Base-by-base conservation (phyloP, 257 asterid species). In the Oldenlandia corymbosa region DNA sequence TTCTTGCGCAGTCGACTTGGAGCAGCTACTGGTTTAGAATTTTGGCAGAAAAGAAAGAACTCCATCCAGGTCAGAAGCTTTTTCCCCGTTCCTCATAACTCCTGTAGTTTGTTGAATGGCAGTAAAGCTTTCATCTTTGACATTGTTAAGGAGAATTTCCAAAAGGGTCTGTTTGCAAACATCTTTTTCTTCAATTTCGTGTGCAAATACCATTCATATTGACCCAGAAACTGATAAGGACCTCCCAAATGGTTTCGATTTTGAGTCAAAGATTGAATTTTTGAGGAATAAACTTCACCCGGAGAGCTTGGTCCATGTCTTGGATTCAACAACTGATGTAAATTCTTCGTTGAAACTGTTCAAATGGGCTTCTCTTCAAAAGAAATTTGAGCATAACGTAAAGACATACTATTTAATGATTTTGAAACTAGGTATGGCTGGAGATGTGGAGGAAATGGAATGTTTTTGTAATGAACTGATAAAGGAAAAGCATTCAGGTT, bases 321-420 rank as follows among this genome's bases (percentile, higher is more conserved):
- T 88, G 72, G 81, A 84, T 67, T 69, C 73, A 69, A 84, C 94
- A 20, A 62, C 81, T 63, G 97, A 86, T 80, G 78, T 91, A 71
- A 75, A 66, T 60, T 91, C 95, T 57, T 91, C 94, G 5, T 11
- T 85, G 21, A 79, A 76, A 58, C 67, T 91, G 64, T 82, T 91
- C 80, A 80, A 84, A 81, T 86, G 96, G 91, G 95, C 92, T 46
- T 86, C 96, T 23, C 81, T 83, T 64, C 95, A 88, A 41, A 76
- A 75, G 14, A 68, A 55, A 42, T 91, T 80, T 68, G 54, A 61
- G 60, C 98, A 86, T 77, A 78, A 87, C 0, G 75, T 86, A 10
- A 76, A 82, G 23, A 81, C 95, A 1, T 91, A 88, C 61, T 80
- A 71, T 60, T 47, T 71, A 53, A 82, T 91, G 72, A 88, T 91